Base-by-base conservation (phyloP, 208 protist genomes). In the Tritrichomonas foetus region DNA sequence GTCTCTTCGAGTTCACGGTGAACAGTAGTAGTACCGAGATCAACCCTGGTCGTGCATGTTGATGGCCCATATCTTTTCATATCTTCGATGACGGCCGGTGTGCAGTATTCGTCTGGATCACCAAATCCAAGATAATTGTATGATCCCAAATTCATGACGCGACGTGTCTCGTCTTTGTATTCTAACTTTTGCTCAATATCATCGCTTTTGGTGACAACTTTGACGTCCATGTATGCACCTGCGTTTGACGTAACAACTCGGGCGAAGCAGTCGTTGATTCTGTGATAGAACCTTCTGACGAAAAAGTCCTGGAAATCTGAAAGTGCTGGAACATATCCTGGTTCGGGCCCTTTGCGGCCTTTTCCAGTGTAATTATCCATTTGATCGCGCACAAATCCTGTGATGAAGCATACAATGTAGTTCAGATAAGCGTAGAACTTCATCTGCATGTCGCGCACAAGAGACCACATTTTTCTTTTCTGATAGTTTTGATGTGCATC, bases 71-170 rank as follows among this genome's bases (percentile, higher is more conserved):
- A 94, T 20, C 44, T 16, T 8, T 94, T 33, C 0, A 94, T 53
- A 2, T 93, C 27, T 50, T 95, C 25, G 22, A 94, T 57, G 22
- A 95, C 95, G 8, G 41, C 33, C 25, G 64, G 92, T 66, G 66
- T 75, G 72, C 93, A 94, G 30, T 94, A 72, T 36, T 94, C 75
- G 55, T 96, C 93, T 39, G 78, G 44, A 84, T 95, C 95, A n/a
- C 94, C 95, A 66, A 96, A 96, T 39, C 95, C 95, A 13, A 96
- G 94, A 93, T 96, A 96, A 93, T 96, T 96, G 82, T 96, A 96
- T 14, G 95, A 96, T 27, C 94, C 94, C 3, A 96, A 94, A 93
- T 96, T 96, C 80, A 96, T 89, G 61, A 94, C 94, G 95, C 47
- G 74, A 39, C 9, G 14, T n/a, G 44, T 82, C 55, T 47, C 47